Evolutionary conservation across 2,329 filamentous ascomycete species (phyloP).

Genomic region (Pseudogymnoascus sp.): DNA sequence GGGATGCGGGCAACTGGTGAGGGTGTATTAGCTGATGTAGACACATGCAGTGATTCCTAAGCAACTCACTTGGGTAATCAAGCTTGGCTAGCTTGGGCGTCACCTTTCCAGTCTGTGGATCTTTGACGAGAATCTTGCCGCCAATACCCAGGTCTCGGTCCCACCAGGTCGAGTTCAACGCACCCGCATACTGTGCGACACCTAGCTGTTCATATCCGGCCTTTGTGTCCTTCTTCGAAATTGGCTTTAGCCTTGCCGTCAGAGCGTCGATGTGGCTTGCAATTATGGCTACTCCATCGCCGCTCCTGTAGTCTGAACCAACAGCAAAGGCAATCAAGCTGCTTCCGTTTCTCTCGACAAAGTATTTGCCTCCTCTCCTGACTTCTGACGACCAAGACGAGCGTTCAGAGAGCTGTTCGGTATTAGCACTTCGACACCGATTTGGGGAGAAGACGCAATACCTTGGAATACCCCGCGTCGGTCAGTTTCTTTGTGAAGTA

Average conservation of each 20-base stretch:
- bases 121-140: constrained; percentile 77
- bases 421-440: constrained; percentile 15
- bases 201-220: constrained; percentile 84
- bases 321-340: constrained; percentile 80
- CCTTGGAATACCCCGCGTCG: constrained; percentile 65
- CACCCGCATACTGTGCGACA: constrained; percentile 88
- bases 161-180: constrained; percentile 88
- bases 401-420: constrained; percentile 62
- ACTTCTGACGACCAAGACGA: constrained; percentile 69
- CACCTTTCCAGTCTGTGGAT: constrained; percentile 67
- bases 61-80: constrained; percentile 66
- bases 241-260: constrained; percentile 83
- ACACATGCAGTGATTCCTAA: neutral
- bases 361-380: constrained; percentile 80
- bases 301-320: constrained; percentile 71
- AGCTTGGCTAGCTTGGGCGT: constrained; percentile 78
- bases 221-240: constrained; percentile 75
- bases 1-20: constrained; percentile 69
- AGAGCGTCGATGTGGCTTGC: constrained; percentile 91
- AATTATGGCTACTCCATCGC: constrained; percentile 81
- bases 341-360: constrained; percentile 75
- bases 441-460: constrained; percentile 31
- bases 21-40: constrained; percentile 15
- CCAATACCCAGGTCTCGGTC: constrained; percentile 89
- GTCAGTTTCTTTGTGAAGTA: constrained; percentile 68